A percentile compares a stretch with the other conserved stretches of the same genome.
Conservation (phyloP, 176 grass and related monocot genomes). For the Elymus sibiricus region DNA sequence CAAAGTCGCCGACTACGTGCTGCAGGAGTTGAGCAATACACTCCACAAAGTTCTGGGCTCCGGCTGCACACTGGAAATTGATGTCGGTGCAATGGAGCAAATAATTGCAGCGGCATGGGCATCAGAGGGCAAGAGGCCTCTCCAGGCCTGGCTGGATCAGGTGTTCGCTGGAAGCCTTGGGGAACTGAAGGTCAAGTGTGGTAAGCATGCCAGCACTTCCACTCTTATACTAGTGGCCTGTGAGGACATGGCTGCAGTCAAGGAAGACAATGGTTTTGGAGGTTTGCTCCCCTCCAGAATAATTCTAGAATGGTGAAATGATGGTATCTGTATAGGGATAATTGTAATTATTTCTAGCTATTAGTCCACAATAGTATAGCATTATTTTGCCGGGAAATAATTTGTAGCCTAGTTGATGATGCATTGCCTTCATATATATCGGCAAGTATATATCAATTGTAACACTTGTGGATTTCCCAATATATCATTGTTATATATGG, state of each 20-base stretch:
- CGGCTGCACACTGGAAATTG: conserved; percentile 52
- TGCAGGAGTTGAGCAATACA: conserved; percentile 51
- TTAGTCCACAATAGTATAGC: conserved; percentile 38
- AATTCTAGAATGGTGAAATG: conserved; percentile 35
- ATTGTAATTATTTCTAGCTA: conserved; percentile 64
- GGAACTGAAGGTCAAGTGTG: conserved; percentile 54
- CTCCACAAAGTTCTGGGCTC: conserved; percentile 37
- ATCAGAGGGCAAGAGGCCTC: conserved; percentile 38
- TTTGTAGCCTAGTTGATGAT: not conserved
- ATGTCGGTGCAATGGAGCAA: conserved; percentile 66
- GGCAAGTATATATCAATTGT: conserved; percentile 18
- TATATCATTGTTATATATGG: conserved; percentile 9
- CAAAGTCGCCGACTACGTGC: conserved; percentile 47
- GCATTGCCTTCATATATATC: conserved; percentile 1
- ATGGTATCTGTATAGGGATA: conserved; percentile 48
- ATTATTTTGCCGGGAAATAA: conserved; percentile 26
- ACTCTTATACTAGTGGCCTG: conserved; percentile 58
- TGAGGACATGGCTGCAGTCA: conserved; percentile 22
- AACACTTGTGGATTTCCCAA: conserved; percentile 7
- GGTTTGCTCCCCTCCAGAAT: conserved; percentile 73
- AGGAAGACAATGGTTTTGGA: conserved; percentile 36
- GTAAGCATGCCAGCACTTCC: conserved; percentile 31
- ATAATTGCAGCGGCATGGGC: conserved; percentile 60
- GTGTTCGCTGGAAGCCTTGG: conserved; percentile 58
- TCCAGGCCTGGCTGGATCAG: conserved; percentile 55